Base-by-base conservation (phyloP, 2,329 filamentous ascomycete genomes). In the Aspergillus texensis region DNA sequence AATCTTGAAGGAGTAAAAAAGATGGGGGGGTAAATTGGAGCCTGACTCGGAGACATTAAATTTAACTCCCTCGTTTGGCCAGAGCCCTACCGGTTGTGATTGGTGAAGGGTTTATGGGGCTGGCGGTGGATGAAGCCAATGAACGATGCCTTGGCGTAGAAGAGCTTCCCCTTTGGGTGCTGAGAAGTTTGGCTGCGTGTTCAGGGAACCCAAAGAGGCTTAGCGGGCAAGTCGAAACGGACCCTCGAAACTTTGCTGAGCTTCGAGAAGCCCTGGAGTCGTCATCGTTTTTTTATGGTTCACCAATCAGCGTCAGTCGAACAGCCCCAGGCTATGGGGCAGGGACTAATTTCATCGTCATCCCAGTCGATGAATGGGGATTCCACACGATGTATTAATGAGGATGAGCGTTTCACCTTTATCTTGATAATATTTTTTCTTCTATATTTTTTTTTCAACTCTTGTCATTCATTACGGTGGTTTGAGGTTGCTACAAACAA, bases 191-290 rank as follows among this genome's bases (percentile, higher is more conserved):
- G 53, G 30, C 39, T 54, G 50, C 52, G 57, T 34, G 43, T 61
- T 50, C 50, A 53, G 19, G 32, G n/a, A 4, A 1, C 60, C 65
- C 43, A 45, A 63, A 62, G 0, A 3, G 28, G 65, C 0, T 34
- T 68, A 68, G 63, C 54, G 65, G 8, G 19, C 11, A 34, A 54
- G 9, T 14, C 62, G 63, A 67, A 67, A 68, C 62, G 62, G 60
- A 63, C 62, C 67, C 59, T 50, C 48, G 48, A 60, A 64, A 66
- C 55, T 61, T 60, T 64, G 62, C 61, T 61, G 64, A 60, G 60
- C 68, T 69, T 69, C 68, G 48, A 56, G 68, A 69, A 69, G 68
- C 53, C 61, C 62, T 61, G 66, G 61, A 64, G 63, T 69, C 68
- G 68, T 69, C 66, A 68, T 65, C 68, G n/a, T 60, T 58, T 46